These are phyloP conservation scores for Amylostereum chailletii DNA, from an alignment of 1,284 basidiomycete genomes.

Conservation along the genomic window DNA sequence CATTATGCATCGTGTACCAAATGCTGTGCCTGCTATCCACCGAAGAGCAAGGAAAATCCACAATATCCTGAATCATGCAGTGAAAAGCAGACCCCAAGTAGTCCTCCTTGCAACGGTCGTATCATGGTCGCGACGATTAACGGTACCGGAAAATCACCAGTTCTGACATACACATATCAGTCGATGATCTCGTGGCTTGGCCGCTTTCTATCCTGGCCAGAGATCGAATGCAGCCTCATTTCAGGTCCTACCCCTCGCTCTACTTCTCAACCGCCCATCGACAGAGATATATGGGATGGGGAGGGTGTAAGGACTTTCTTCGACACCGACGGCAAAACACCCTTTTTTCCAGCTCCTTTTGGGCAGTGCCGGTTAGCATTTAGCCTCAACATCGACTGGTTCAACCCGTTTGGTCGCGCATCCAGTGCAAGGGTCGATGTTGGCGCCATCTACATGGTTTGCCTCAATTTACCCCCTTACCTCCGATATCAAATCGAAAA, in stretches of 20 bases:
- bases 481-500: conserved; percentile 18
- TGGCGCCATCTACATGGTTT: conserved; percentile 23
- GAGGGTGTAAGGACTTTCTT: background rate
- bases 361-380: conserved; percentile 15
- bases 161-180: background rate
- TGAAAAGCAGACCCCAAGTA: too few species aligned
- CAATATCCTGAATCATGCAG: too few species aligned
- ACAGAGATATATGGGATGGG: background rate
- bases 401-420: conserved; percentile 28
- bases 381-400: conserved; percentile 26
- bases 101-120: too few species aligned
- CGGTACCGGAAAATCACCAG: too few species aligned
- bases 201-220: background rate
- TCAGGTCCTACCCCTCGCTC: background rate
- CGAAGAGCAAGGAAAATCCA: too few species aligned
- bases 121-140: too few species aligned
- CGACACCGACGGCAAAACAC: background rate
- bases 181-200: background rate
- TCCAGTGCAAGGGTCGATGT: conserved; percentile 14
- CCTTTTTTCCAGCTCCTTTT: background rate
- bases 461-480: conserved; percentile 21
- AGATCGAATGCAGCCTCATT: background rate
- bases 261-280: too few species aligned
- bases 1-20: too few species aligned
- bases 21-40: too few species aligned